Evolutionary conservation across 2,329 filamentous ascomycete genomes (phyloP).

Genomic region (Beauveria scarabaeidicola): DNA sequence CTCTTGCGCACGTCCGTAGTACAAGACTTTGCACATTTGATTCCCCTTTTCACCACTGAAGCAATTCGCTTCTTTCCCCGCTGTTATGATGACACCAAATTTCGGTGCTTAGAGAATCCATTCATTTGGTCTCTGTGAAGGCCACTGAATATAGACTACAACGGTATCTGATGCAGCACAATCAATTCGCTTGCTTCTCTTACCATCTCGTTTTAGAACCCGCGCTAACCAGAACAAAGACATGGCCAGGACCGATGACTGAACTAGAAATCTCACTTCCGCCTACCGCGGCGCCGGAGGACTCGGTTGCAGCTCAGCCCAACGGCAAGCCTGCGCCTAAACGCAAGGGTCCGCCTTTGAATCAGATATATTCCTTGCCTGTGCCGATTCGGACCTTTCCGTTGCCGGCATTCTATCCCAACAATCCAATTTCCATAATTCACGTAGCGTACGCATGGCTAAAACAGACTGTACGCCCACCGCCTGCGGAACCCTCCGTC

Average conservation of each 20-base stretch:
- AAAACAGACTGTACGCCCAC: constrained; percentile 60
- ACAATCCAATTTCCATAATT: constrained; percentile 82
- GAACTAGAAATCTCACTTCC: background rate
- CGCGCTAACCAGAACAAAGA: constrained; percentile 5
- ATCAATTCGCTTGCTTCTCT: background rate
- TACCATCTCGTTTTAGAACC: constrained; percentile 11
- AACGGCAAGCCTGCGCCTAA: constrained; percentile 19
- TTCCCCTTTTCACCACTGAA: constrained; percentile 13
- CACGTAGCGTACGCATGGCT: constrained; percentile 72
- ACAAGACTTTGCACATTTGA: constrained; percentile 12
- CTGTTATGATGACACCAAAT: constrained; percentile 52
- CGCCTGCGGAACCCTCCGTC: constrained; percentile 54
- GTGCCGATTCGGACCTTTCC: constrained; percentile 75
- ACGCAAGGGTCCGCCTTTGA: constrained; percentile 37
- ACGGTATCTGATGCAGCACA: constrained; percentile 77
- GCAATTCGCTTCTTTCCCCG: constrained; percentile 14
- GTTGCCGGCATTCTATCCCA: constrained; percentile 79
- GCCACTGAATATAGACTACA: constrained; percentile 76
- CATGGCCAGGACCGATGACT: background rate
- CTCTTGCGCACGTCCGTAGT: background rate
- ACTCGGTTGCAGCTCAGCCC: constrained; percentile 16
- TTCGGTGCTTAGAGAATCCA: constrained; percentile 49
- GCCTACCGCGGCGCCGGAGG: constrained; percentile 12
- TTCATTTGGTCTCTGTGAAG: constrained; percentile 54
- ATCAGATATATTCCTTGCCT: constrained; percentile 73